Base-by-base conservation (phyloP, 345 rosid genomes). In the Carallia brachiata region DNA sequence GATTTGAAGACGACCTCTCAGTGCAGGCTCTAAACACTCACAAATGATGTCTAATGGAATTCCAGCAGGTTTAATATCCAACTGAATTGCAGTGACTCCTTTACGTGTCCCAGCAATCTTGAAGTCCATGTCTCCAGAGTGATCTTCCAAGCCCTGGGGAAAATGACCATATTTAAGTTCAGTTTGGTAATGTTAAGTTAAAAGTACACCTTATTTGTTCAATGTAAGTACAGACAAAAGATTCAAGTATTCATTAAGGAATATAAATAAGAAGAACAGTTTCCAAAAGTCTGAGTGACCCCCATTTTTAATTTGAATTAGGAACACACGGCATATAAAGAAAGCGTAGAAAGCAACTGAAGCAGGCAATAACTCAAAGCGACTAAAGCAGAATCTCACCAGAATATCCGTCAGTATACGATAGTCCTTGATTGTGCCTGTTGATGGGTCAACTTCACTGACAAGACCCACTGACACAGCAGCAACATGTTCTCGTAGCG, bases 11-110 rank as follows among this genome's bases (percentile, higher is more conserved):
- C 99, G 97, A 27, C 92, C 99, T 77, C 84, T 86, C 50, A 71
- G 85, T 48, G 97, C 99, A 76, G 86, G 88, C 76, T 90, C 92
- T 73, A 95, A 85, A 70, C 84, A 74, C 79, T 95, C 97, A 53
- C 97, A 95, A 59, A 95, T 88, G 63, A 95, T 92, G 73, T 90
- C 96, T 77, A 95, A 75, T 16, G 99, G 97, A 75, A 95, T 92
- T 73, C 99, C 99, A 70, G 99, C 97, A 65, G 99, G 99, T 74
- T 95, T 95, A 78, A 95, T 95, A 83, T 95, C 99, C 81, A 95
- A 79, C 66, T 95, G 97, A 82, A 95, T 92, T 39, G 97, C 97
- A 0, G 96, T 92, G 63, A 95, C 81, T 75, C 99, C 97, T 59
- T 80, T 86, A 73, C 92, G 80, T 18, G 97, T 95, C 65, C 99